Base-by-base conservation (phyloP, 148 eudicot genomes). In the Simmondsia chinensis region DNA sequence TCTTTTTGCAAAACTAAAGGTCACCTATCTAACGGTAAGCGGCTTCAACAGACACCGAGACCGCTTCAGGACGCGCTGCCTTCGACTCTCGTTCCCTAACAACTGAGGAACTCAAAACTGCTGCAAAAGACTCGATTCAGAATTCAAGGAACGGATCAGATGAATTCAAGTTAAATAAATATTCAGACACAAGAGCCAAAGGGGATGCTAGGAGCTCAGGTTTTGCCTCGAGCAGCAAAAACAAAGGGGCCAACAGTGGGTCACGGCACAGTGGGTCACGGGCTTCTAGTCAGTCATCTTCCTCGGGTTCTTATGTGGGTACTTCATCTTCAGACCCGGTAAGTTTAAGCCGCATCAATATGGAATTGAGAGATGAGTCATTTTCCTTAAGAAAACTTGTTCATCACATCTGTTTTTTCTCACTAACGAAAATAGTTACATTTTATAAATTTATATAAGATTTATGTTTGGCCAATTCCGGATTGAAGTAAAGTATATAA, bases 101-200 rank as follows among this genome's bases (percentile, higher is more conserved):
- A 18, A 16, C 20, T 56, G 75, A 63, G 48, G 53, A 75, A n/a
- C 54, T 62, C 38, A 68, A 70, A 41, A 54, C 70, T 43, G 75
- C 62, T 39, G 62, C 74, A 6, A 55, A 38, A 23, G 30, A 71
- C 57, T 26, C 44, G 46, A 32, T 38, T 76, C 24, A 55, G 36
- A 28, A 66, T 61, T 33, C 52, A 44, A 31, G 68, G 57, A 51
- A 48, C 43, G 29, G 65, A 65, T 57, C 82, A 14, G 27, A 17
- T 32, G 79, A 68, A 13, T 29, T 50, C 46, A 28, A 24, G 39
- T 44, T 48, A 43, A 48, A 43, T 27, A 44, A 31, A 46, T 56
- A 46, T 56, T 16, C 44, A 17, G 52, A 67, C 54, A 45, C 17
- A 21, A 49, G 32, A 20, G 60, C 52, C n/a, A 41, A 24, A 13